These are phyloP conservation scores for Alternaria sp. DNA, from an alignment of 2,329 filamentous ascomycete species.

Conservation along the genomic window DNA sequence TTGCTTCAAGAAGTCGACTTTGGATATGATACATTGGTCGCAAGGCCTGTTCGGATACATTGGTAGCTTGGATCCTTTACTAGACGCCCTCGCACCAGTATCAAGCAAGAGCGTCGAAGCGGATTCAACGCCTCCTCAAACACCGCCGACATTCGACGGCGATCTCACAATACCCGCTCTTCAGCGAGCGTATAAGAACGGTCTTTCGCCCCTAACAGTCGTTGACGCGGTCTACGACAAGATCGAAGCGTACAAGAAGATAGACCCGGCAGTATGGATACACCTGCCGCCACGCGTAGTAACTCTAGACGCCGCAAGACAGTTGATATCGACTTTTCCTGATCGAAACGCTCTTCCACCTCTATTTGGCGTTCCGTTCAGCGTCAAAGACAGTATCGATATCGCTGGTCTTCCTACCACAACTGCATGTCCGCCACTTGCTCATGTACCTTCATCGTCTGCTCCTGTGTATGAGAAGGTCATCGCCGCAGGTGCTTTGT, in stretches of 20 bases:
- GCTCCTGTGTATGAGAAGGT: constrained; percentile 62
- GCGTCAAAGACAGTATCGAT: constrained; percentile 66
- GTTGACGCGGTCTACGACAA: constrained; percentile 56
- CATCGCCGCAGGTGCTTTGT: constrained; percentile 62
- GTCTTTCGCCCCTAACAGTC: constrained; percentile 56
- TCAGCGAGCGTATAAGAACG: constrained; percentile 54
- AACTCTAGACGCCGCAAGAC: constrained; percentile 52
- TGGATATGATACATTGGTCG: constrained; percentile 62
- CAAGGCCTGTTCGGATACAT: constrained; percentile 63
- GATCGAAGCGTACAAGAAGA: constrained; percentile 58
- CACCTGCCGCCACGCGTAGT: constrained; percentile 52
- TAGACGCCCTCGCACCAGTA: constrained; percentile 36
- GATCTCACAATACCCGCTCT: constrained; percentile 56
- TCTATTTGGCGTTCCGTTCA: constrained; percentile 65
- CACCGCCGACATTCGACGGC: constrained; percentile 52
- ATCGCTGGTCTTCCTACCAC: constrained; percentile 55
- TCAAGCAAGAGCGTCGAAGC: not conserved
- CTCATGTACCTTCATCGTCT: constrained; percentile 58
- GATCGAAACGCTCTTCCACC: constrained; percentile 54
- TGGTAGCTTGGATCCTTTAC: constrained; percentile 54
- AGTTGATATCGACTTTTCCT: constrained; percentile 53
- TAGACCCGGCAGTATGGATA: constrained; percentile 63
- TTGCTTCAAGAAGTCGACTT: constrained; percentile 56
- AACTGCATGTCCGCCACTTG: constrained; percentile 60
- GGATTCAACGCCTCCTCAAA: constrained; percentile 44